These are phyloP conservation scores for Leishmania aethiopica DNA, from an alignment of 208 protist genomes.

Conservation along the genomic window DNA sequence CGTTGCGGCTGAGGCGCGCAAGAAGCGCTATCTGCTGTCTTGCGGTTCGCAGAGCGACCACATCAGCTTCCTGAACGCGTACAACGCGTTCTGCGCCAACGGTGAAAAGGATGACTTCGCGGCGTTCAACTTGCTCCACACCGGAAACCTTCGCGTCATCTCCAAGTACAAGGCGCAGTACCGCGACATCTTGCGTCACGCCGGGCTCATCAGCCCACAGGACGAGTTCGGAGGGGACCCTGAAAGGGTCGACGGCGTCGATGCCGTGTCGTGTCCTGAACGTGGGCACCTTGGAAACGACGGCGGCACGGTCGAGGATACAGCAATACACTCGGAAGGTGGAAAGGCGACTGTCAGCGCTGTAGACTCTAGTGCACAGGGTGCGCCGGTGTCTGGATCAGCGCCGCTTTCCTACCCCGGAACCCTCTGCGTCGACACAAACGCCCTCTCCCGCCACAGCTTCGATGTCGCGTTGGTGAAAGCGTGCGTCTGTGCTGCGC, in stretches of 20 bases:
- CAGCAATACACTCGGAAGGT: background rate
- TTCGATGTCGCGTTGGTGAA: constrained; percentile 83
- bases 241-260: background rate
- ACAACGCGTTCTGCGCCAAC: constrained; percentile 74
- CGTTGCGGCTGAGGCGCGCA: constrained; percentile 41
- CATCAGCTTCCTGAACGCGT: constrained; percentile 85
- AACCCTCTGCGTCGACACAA: constrained; percentile 60
- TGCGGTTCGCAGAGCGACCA: constrained; percentile 82
- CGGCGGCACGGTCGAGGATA: background rate
- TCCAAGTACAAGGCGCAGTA: constrained; percentile 90
- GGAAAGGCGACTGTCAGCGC: background rate
- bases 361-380: background rate
- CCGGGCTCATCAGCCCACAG: constrained; percentile 43
- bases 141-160: constrained; percentile 64
- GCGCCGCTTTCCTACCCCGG: constrained; percentile 21
- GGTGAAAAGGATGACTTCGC: constrained; percentile 50
- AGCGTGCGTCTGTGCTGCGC: constrained; percentile 73
- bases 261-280: background rate
- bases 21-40: constrained; percentile 57
- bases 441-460: constrained; percentile 60
- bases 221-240: background rate
- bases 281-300: background rate
- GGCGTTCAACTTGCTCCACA: constrained; percentile 54
- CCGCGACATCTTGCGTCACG: constrained; percentile 65
- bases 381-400: background rate